Evolutionary conservation across 495 filamentous ascomycete species (phyloP).

Genomic region (Parachaetomium inaequale): DNA sequence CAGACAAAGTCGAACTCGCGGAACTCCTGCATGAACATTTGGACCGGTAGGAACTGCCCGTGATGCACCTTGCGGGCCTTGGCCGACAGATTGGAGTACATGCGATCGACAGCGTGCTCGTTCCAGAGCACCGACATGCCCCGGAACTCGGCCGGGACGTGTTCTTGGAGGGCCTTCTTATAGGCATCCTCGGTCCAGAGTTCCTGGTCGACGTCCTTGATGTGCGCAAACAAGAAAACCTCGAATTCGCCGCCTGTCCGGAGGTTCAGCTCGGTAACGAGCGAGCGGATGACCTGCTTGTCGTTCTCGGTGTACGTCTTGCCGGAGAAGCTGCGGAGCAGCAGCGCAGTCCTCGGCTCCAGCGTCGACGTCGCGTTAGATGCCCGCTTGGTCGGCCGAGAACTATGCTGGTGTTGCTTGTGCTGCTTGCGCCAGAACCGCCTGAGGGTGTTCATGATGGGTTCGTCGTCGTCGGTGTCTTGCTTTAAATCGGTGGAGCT

Average conservation of each 20-base stretch:
- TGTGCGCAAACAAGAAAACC: constrained; percentile 70
- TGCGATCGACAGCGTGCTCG: constrained; percentile 50
- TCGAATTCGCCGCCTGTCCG: constrained; percentile 73
- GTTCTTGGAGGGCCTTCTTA: constrained; percentile 46
- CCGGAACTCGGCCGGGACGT: constrained; percentile 62
- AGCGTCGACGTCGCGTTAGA: constrained; percentile 17
- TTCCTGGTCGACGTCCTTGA: constrained; percentile 53
- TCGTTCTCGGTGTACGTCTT: constrained; percentile 69
- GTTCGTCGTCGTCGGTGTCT: background rate
- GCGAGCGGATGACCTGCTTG: constrained; percentile 63
- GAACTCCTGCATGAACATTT: constrained; percentile 63
- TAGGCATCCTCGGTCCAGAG: constrained; percentile 58
- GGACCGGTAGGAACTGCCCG: constrained; percentile 56
- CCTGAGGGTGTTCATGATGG: background rate
- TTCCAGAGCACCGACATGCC: constrained; percentile 68
- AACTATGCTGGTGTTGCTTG: background rate
- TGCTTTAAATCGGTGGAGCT: constrained; percentile 5
- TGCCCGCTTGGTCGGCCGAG: background rate
- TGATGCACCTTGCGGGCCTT: constrained; percentile 42
- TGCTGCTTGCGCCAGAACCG: constrained; percentile 11
- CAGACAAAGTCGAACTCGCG: constrained; percentile 72
- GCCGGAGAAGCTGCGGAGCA: constrained; percentile 65
- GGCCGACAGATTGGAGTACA: constrained; percentile 53
- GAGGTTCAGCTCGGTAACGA: constrained; percentile 70
- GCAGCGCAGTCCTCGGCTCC: constrained; percentile 60